Conservation (phyloP, 805 yeast species). For the Millerozyma miso region DNA sequence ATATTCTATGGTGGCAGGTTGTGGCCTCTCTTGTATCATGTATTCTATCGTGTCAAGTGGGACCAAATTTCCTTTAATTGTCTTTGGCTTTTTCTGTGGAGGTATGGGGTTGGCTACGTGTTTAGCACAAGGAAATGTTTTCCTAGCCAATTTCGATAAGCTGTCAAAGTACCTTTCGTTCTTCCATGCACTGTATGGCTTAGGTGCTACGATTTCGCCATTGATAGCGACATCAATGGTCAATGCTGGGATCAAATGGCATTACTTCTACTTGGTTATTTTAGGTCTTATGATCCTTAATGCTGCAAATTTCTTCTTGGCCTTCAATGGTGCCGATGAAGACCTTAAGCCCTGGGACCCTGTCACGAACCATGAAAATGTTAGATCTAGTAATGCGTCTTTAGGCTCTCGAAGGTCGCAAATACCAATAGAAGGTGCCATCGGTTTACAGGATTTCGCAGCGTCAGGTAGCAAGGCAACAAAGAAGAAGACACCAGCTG, state of each 20-base stretch:
- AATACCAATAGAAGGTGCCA: not conserved
- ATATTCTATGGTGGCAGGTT: slow-evolving; percentile 28
- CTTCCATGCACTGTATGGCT: slow-evolving; percentile 67
- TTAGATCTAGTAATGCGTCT: slow-evolving; percentile 1
- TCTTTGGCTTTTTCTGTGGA: slow-evolving; percentile 51
- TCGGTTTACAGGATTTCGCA: not conserved
- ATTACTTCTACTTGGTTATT: slow-evolving; percentile 49
- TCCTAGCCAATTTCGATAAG: slow-evolving; percentile 45
- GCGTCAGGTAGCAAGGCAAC: not conserved
- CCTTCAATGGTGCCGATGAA: slow-evolving; percentile 47
- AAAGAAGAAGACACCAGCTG: not conserved
- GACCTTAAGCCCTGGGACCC: slow-evolving; percentile 39
- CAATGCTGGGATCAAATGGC: slow-evolving; percentile 49
- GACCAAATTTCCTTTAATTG: slow-evolving; percentile 44
- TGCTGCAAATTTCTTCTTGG: slow-evolving; percentile 27
- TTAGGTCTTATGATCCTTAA: slow-evolving; percentile 34
- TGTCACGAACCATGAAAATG: slow-evolving; percentile 7
- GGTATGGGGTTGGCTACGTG: slow-evolving; percentile 53
- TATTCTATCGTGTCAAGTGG: slow-evolving; percentile 47
- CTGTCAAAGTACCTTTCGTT: slow-evolving; percentile 57
- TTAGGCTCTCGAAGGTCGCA: not conserved
- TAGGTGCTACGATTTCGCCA: slow-evolving; percentile 70
- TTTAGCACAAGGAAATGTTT: slow-evolving; percentile 49
- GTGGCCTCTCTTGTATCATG: slow-evolving; percentile 32
- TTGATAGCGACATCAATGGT: slow-evolving; percentile 56